Evolutionary conservation across 2,329 filamentous ascomycete genomes (phyloP), one percentile per base, ranked within the genome.

Genomic region (Pseudogymnoascus sp.): DNA sequence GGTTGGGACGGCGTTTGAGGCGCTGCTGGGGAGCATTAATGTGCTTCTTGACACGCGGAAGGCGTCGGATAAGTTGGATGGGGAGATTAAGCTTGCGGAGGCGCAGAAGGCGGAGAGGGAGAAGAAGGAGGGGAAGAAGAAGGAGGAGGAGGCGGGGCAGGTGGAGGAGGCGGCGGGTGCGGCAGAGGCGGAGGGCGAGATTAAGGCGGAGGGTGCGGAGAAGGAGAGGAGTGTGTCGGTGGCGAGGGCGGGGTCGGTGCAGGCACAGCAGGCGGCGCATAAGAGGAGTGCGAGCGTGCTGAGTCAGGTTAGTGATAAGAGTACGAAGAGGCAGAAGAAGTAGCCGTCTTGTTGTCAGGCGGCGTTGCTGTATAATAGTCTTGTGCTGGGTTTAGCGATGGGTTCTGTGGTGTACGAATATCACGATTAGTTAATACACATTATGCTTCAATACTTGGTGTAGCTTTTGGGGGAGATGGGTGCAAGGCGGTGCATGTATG

Each of bases 281-380:
- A 95, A 95, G 76, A 82, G 90, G 61, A 94, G 90, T 70, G 89
- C 89, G 1, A 95, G 90, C 71, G 89, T 91, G 30, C 71, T 95
- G 59, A 92, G 89, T 71, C 76, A 78, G 13, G 75, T 75, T 5
- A 90, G 87, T 70, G 85, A 90, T 60, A 79, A 79, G 70, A 78
- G 76, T 65, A 68, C 70, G 6, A 81, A 80, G 69, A 73, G 77
- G 59, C 76, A 77, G 67, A 76, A 74, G 66, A 78, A 77, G 41
- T 48, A 48, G 41, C 9, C 28, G 21, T 5, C 13, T 48, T 48
- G 21, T 1, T 48, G 2, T 2, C 1, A 6, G 23, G 13, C 13
- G 8, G 3, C 12, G 13, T 12, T 23, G 41, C 6, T 48, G 41
- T 48, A 48, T 48, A 48, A 48, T 48, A 48, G 6, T 13, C 13